These are phyloP conservation scores for Sporisorium reilianum DNA, from an alignment of 1,284 basidiomycete genomes.

Conservation along the genomic window DNA sequence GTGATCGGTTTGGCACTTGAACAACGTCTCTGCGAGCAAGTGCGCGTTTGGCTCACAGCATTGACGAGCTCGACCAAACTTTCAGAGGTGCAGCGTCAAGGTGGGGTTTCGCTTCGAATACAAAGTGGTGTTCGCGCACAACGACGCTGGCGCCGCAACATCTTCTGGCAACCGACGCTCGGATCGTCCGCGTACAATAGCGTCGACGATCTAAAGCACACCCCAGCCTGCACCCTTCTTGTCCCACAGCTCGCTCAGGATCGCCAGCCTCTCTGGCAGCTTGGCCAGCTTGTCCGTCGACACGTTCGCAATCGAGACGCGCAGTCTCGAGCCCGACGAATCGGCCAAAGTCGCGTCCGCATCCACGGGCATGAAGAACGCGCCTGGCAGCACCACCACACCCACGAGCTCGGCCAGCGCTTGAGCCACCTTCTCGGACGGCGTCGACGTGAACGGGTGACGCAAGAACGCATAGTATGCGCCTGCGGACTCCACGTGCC, in stretches of 20 bases:
- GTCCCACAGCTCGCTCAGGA: slow-evolving; percentile 48
- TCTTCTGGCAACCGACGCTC: slow-evolving; percentile 14
- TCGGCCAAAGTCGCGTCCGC: slow-evolving; percentile 2
- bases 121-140: no score
- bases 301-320: slow-evolving; percentile 51
- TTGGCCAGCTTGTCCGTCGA: slow-evolving; percentile 30
- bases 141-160: not conserved
- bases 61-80: not conserved
- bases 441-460: slow-evolving; percentile 48
- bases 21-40: no score
- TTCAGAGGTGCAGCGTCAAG: not conserved
- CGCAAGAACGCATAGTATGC: slow-evolving; percentile 69
- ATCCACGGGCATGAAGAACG: slow-evolving; percentile 44
- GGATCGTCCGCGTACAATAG: slow-evolving; percentile 3
- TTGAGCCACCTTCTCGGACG: slow-evolving; percentile 49
- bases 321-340: slow-evolving; percentile 23
- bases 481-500: slow-evolving; percentile 64
- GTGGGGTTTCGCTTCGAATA: no score
- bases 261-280: slow-evolving; percentile 43
- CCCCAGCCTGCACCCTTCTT: slow-evolving; percentile 49
- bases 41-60: not conserved
- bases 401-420: slow-evolving; percentile 56
- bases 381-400: slow-evolving; percentile 53
- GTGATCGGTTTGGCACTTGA: no score
- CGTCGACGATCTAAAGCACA: not conserved